Evolutionary conservation across 2,329 filamentous ascomycete species (phyloP).

Genomic region (Aschersonia sp.): DNA sequence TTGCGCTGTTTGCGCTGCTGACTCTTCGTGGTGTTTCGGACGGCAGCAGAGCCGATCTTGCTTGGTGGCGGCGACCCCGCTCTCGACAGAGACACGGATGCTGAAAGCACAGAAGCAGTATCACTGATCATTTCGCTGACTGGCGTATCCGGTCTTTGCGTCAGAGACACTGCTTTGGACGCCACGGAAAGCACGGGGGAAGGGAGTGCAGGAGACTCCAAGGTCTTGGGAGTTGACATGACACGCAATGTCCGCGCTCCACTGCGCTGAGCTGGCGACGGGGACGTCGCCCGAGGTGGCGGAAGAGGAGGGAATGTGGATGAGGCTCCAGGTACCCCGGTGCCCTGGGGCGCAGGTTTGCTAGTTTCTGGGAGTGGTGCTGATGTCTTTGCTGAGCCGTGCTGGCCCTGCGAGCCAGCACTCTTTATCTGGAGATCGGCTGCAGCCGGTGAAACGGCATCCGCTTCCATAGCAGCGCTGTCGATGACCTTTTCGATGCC

Average conservation of each 20-base stretch:
- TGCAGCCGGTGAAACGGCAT: no score
- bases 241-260: slow-evolving; percentile 55
- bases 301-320: slow-evolving; percentile 36
- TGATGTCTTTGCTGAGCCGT: slow-evolving; percentile 7
- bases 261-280: slow-evolving; percentile 34
- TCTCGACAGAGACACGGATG: slow-evolving; percentile 52
- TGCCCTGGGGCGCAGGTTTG: not conserved
- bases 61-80: slow-evolving; percentile 54
- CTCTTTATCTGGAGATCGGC: no score
- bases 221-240: slow-evolving; percentile 36
- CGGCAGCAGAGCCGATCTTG: slow-evolving; percentile 53
- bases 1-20: slow-evolving; percentile 65
- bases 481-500: slow-evolving; percentile 14
- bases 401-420: no score
- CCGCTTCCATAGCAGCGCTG: slow-evolving; percentile 3
- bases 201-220: slow-evolving; percentile 33
- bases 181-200: slow-evolving; percentile 15
- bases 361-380: not conserved
- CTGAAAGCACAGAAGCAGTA: slow-evolving; percentile 58
- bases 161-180: slow-evolving; percentile 16
- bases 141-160: slow-evolving; percentile 53
- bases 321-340: slow-evolving; percentile 1
- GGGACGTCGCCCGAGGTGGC: slow-evolving; percentile 24
- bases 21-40: slow-evolving; percentile 60
- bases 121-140: slow-evolving; percentile 64